Evolutionary conservation across 2,329 filamentous ascomycete genomes (phyloP).

Genomic region (Ophiocordyceps sinensis): DNA sequence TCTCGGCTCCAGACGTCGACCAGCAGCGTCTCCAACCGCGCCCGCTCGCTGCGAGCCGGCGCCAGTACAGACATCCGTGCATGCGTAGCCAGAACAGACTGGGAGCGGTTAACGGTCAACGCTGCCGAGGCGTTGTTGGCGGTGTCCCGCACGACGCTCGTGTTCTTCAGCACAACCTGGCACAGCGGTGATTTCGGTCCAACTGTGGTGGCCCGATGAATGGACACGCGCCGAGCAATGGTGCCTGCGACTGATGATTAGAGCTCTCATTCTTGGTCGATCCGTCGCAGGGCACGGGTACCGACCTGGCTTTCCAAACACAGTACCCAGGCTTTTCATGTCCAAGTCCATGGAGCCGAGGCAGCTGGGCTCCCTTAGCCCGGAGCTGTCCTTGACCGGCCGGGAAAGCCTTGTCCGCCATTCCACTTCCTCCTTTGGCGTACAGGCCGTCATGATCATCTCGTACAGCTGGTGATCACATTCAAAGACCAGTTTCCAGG

Average conservation of each 20-base stretch:
- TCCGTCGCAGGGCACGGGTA: neutral
- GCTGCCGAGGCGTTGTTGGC: conserved; percentile 24
- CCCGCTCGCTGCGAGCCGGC: conserved; percentile 60
- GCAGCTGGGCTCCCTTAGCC: conserved; percentile 29
- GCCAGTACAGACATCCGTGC: conserved; percentile 54
- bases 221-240: conserved; percentile 54
- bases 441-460: conserved; percentile 76
- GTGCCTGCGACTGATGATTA: conserved; percentile 28
- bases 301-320: conserved; percentile 58
- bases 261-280: neutral
- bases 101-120: conserved; percentile 57
- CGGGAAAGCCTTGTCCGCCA: conserved; percentile 60
- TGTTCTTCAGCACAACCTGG: conserved; percentile 80
- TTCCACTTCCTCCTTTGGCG: conserved; percentile 59
- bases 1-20: conserved; percentile 77
- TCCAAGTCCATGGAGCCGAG: conserved; percentile 53
- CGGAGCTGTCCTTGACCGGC: conserved; percentile 32
- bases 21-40: conserved; percentile 59
- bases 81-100: conserved; percentile 60
- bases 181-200: conserved; percentile 52
- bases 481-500: conserved; percentile 86
- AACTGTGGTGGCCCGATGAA: conserved; percentile 64
- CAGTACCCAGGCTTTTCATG: conserved; percentile 59
- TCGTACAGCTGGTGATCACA: conserved; percentile 65
- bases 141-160: conserved; percentile 48